Evolutionary conservation across 2,329 filamentous ascomycete genomes (phyloP).

Genomic region (Colletotrichum caudatum): DNA sequence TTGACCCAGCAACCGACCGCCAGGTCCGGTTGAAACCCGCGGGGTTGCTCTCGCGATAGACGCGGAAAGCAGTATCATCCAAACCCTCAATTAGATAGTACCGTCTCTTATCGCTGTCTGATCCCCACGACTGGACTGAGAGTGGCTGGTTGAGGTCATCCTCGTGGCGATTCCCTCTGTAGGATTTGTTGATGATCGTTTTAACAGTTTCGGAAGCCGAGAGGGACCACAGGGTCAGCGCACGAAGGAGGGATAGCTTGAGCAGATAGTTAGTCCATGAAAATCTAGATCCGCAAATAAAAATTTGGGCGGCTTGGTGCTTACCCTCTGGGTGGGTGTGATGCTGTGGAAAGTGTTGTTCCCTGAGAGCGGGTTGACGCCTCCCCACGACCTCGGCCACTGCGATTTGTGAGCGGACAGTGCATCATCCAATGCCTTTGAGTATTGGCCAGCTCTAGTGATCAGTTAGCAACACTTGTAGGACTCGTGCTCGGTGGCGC

Average conservation of each 20-base stretch:
- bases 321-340: slow-evolving; percentile 83
- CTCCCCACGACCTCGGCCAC: slow-evolving; percentile 88
- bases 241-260: slow-evolving; percentile 85
- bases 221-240: slow-evolving; percentile 88
- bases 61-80: slow-evolving; percentile 92
- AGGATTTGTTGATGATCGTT: slow-evolving; percentile 83
- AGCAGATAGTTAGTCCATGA: slow-evolving; percentile 23
- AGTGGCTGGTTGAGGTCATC: slow-evolving; percentile 85
- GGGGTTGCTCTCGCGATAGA: slow-evolving; percentile 94
- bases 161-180: slow-evolving; percentile 89
- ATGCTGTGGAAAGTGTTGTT: slow-evolving; percentile 85
- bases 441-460: slow-evolving; percentile 87
- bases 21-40: slow-evolving; percentile 81
- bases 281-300: neutral
- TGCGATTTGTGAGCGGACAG: slow-evolving; percentile 86
- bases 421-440: slow-evolving; percentile 92
- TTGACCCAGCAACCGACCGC: slow-evolving; percentile 92
- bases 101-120: slow-evolving; percentile 88
- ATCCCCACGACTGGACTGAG: slow-evolving; percentile 91
- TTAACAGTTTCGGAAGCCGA: slow-evolving; percentile 88
- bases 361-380: slow-evolving; percentile 84
- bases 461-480: slow-evolving; percentile 19
- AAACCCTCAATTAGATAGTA: slow-evolving; percentile 95
- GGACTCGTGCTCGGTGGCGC: slow-evolving; percentile 8
- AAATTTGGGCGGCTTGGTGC: slow-evolving; percentile 43